These are phyloP conservation scores for Aspergillus sp. DNA, from an alignment of 2,329 filamentous ascomycete species.

Conservation along the genomic window DNA sequence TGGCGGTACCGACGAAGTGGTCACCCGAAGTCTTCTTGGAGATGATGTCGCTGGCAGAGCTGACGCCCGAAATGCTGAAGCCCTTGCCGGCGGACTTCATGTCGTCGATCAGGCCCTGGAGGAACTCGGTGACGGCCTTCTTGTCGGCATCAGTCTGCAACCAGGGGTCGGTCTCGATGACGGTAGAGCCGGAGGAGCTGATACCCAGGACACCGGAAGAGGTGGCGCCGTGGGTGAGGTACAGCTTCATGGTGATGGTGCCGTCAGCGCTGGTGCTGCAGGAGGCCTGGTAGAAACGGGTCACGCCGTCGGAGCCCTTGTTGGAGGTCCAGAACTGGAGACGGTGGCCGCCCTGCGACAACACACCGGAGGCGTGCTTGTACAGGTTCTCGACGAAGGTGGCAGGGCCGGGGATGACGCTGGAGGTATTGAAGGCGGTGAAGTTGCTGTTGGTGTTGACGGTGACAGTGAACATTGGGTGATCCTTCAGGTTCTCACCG, in stretches of 20 bases:
- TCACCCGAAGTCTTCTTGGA: conserved; percentile 46
- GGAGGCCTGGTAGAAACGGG: conserved; percentile 23
- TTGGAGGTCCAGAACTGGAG: conserved; percentile 24
- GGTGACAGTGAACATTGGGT: conserved; percentile 20
- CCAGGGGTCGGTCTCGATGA: conserved; percentile 14
- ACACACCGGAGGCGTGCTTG: conserved; percentile 12
- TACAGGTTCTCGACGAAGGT: conserved; percentile 10
- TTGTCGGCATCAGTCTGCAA: conserved; percentile 17
- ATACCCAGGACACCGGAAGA: conserved; percentile 19
- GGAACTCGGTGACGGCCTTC: conserved; percentile 13
- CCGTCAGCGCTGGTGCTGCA: conserved; percentile 15
- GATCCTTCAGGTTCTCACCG: conserved; percentile 50
- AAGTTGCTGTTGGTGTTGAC: conserved; percentile 20
- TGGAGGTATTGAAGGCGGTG: conserved; percentile 17
- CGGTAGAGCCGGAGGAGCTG: conserved; percentile 12
- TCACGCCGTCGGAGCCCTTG: conserved; percentile 15
- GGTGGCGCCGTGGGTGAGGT: conserved; percentile 22
- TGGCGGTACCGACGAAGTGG: conserved; percentile 54
- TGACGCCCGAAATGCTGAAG: conserved; percentile 14
- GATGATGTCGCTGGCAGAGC: conserved; percentile 14
- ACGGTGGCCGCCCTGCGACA: conserved; percentile 20
- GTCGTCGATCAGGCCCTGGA: conserved; percentile 13
- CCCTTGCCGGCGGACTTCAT: conserved; percentile 13
- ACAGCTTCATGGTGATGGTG: conserved; percentile 20
- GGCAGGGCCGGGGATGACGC: conserved; percentile 8